A percentile compares a stretch with the other conserved stretches of the same genome.
phyloP scores from a whole-genome alignment of 331 rosid species.

The Spiraea crenata region DNA sequence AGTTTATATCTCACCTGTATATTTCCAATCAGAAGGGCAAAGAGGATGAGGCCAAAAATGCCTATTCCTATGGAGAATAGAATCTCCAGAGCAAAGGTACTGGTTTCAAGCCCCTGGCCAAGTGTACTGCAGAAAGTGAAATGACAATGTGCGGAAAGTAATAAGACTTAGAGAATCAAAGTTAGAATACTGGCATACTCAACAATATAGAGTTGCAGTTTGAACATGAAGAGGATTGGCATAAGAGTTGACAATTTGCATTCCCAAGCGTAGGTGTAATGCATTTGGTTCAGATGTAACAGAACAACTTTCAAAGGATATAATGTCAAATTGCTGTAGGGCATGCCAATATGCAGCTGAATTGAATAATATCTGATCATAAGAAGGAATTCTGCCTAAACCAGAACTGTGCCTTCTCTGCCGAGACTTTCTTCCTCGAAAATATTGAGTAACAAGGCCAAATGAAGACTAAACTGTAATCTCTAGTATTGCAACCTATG shows the following conservation, averaged over 20 bases:
- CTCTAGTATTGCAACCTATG: neutral
- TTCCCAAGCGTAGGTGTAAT: neutral
- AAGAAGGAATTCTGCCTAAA: neutral
- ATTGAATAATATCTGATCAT: neutral
- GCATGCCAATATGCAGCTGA: neutral
- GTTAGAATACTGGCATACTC: neutral
- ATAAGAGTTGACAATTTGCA: neutral
- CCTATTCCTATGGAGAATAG: conserved; percentile 70
- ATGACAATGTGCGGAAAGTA: conserved; percentile 15
- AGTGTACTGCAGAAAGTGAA: conserved; percentile 63
- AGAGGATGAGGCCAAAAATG: conserved; percentile 69
- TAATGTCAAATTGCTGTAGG: neutral
- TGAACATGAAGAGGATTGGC: neutral
- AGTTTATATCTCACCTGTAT: conserved; percentile 36
- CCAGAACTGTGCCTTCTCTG: neutral
- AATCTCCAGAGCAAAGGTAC: conserved; percentile 67
- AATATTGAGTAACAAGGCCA: neutral
- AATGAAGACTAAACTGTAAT: neutral
- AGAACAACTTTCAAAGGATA: neutral
- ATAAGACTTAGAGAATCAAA: neutral
- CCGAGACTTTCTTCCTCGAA: neutral
- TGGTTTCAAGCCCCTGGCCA: conserved; percentile 82
- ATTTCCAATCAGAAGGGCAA: conserved; percentile 82
- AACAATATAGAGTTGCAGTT: neutral
- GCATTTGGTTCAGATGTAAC: neutral